phyloP scores from a whole-genome alignment of 1,284 basidiomycete genomes.

The Binderoboletus segoi region DNA sequence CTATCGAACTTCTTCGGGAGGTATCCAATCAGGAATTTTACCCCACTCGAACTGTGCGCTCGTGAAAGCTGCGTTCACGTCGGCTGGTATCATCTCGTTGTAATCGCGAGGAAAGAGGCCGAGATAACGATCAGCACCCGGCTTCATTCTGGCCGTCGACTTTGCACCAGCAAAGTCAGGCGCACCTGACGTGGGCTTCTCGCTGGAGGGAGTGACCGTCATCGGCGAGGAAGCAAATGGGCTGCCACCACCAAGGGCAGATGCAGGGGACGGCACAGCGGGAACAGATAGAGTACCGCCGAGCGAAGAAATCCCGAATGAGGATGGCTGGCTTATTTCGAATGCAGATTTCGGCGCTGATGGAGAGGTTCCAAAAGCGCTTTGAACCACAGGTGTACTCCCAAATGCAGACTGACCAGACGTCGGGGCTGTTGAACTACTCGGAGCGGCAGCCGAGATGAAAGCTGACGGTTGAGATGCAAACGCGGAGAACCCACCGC shows the following conservation, averaged over 20 bases:
- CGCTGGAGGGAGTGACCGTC: conserved; percentile 27
- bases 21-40: conserved; percentile 75
- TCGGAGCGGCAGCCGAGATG: conserved; percentile 14
- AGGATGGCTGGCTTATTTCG: conserved; percentile 23
- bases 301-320: conserved; percentile 19
- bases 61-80: conserved; percentile 61
- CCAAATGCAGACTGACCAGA: conserved; percentile 37
- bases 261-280: conserved; percentile 16
- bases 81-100: conserved; percentile 50
- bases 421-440: conserved; percentile 10
- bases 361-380: conserved; percentile 30
- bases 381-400: conserved; percentile 20
- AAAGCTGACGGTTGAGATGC: conserved; percentile 35
- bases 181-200: conserved; percentile 27
- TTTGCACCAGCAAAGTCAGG: conserved; percentile 50
- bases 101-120: conserved; percentile 61
- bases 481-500: conserved; percentile 42
- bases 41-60: conserved; percentile 69
- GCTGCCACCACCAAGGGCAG: conserved; percentile 21
- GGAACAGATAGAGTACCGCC: conserved; percentile 17
- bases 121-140: conserved; percentile 59
- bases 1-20: conserved; percentile 67
- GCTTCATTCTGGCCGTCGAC: conserved; percentile 41
- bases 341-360: conserved; percentile 33
- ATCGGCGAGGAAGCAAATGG: conserved; percentile 31